These are phyloP conservation scores for Gynochthodes officinalis DNA, from an alignment of 257 asterid genomes.

Conservation along the genomic window DNA sequence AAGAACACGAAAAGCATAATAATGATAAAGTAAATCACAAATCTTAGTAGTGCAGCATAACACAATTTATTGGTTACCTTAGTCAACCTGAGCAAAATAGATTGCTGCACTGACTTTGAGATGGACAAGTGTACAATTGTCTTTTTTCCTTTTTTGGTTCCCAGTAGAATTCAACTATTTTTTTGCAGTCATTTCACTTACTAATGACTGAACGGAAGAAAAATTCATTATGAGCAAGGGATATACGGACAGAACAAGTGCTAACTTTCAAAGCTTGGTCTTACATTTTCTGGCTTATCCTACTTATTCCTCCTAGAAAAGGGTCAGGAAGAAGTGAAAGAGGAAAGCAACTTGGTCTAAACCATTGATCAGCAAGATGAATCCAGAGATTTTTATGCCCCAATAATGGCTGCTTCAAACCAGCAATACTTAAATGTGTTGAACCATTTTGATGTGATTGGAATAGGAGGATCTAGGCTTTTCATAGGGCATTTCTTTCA, in stretches of 20 bases:
- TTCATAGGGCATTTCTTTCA: background rate
- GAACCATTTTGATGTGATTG: background rate
- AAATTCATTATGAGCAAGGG: no score
- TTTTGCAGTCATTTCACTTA: background rate
- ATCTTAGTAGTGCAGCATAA: constrained; percentile 33
- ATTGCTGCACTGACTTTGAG: constrained; percentile 6
- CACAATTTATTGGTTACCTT: constrained; percentile 20
- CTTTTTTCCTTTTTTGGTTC: background rate
- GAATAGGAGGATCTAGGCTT: constrained; percentile 18
- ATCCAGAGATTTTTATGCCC: constrained; percentile 5
- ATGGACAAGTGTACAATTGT: constrained; percentile 8
- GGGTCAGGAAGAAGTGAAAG: background rate
- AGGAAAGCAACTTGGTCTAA: background rate
- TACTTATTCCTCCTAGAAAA: constrained; percentile 4
- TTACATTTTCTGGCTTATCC: no score
- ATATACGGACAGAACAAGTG: no score
- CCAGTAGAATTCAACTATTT: background rate
- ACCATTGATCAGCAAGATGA: background rate
- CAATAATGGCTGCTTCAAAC: background rate
- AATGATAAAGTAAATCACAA: constrained; percentile 14
- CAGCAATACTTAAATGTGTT: background rate
- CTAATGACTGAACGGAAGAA: background rate
- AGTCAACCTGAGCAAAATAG: constrained; percentile 13
- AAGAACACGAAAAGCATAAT: constrained; percentile 21
- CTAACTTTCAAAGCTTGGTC: background rate